Evolutionary conservation across 257 asterid genomes (phyloP), one percentile per base, ranked within the genome.

Genomic region (Lycium ferocissimum): DNA sequence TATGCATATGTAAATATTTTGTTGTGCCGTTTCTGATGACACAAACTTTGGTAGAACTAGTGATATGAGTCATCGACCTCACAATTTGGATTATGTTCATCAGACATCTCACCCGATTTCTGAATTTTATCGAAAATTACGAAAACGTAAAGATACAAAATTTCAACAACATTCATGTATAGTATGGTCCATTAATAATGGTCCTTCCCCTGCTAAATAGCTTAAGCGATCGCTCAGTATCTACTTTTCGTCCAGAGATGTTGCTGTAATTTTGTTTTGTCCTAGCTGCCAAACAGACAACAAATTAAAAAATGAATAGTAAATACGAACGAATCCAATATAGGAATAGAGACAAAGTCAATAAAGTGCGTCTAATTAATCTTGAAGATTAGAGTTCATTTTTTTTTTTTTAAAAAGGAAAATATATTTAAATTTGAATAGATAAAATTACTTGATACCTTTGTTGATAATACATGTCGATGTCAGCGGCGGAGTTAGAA

Each of bases 241-340:
- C 47, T 53, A 76, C 82, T 76, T 51, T 76, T 76, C n/a, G 26
- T 51, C 65, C 63, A 76, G 65, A 76, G 47, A 22, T 53, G 22
- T 53, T 26, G 65, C 82, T 78, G 82, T 78, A 78, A 78, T 78
- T 78, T 78, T 78, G 63, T 26, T 78, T 76, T 78, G 82, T 51
- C 15, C 61, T 72, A n/a, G 18, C 80, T 7, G 53, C 26, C 81
- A 53, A 53, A 78, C 62, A 78, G 58, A 78, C 26, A 53, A 26
- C 12, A 53, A 70, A 70, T 38, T 70, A 70, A 17, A 7, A 3
- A 53, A 6, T 78, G 17, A 26, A 20, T 14, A 7, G 15, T 76
- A 53, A 75, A 76, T 22, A 22, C 22, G 22, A 53, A 51, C 0
- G 2, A 76, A 76, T 47, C 63, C 82, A 76, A 76, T 54, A 51